Conservation (phyloP, 306 rosid species). For the Begonia fuchsioides region DNA sequence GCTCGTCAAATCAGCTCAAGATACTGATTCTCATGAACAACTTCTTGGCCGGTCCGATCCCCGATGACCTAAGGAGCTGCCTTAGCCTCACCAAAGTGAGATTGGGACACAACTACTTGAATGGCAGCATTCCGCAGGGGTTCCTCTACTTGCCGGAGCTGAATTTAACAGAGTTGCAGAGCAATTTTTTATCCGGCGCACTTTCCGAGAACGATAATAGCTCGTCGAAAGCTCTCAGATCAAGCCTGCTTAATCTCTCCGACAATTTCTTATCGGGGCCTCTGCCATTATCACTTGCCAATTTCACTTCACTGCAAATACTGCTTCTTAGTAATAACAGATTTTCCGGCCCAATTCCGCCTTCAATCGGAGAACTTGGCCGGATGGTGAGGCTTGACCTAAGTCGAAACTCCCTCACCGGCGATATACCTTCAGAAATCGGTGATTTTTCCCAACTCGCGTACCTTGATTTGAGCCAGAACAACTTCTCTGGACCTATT, state of each 20-base stretch:
- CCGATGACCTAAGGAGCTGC: constrained; percentile 53
- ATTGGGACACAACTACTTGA: constrained; percentile 58
- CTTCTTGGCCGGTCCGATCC: constrained; percentile 72
- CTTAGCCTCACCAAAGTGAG: constrained; percentile 57
- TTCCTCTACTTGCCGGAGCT: constrained; percentile 62
- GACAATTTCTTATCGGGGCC: constrained; percentile 60
- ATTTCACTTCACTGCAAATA: constrained; percentile 50
- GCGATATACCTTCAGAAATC: constrained; percentile 39
- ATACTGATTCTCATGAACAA: constrained; percentile 58
- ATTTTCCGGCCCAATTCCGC: constrained; percentile 63
- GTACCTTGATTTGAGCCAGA: constrained; percentile 54
- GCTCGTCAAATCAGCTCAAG: constrained; percentile 47
- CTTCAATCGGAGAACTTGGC: constrained; percentile 47
- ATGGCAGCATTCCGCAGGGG: constrained; percentile 73
- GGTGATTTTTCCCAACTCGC: constrained; percentile 34
- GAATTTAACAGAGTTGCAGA: constrained; percentile 51
- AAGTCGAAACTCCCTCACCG: constrained; percentile 42
- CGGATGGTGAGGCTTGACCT: constrained; percentile 51
- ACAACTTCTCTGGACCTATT: constrained; percentile 51
- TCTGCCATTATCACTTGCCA: constrained; percentile 48
- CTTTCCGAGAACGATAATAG: constrained; percentile 42
- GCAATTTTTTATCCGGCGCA: constrained; percentile 59
- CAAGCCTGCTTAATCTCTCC: constrained; percentile 61
- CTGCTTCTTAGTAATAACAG: constrained; percentile 54
- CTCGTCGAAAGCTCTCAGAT: constrained; percentile 30